phyloP scores from a whole-genome alignment of 2,329 filamentous ascomycete genomes.

The Aspergillus arachidicola region DNA sequence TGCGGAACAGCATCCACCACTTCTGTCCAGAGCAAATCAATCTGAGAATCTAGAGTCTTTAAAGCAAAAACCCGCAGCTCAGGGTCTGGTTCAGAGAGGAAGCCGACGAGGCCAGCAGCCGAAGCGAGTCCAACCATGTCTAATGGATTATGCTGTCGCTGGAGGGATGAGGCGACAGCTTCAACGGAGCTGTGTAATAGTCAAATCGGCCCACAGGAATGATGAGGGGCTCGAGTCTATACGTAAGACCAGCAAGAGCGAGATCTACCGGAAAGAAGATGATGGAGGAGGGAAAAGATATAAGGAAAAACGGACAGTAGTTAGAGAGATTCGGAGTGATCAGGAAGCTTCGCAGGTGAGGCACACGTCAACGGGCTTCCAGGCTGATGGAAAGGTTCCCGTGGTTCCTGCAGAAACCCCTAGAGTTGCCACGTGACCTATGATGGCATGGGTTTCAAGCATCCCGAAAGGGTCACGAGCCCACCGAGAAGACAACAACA shows the following conservation, averaged over 20 bases:
- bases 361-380: slow-evolving; percentile 36
- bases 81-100: slow-evolving; percentile 90
- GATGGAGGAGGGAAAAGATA: slow-evolving; percentile 19
- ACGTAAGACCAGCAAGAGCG: slow-evolving; percentile 24
- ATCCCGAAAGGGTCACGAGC: slow-evolving; percentile 11
- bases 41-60: slow-evolving; percentile 92
- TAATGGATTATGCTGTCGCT: slow-evolving; percentile 26
- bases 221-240: slow-evolving; percentile 14
- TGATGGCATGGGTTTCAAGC: slow-evolving; percentile 12
- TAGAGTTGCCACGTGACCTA: slow-evolving; percentile 27
- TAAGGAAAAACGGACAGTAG: slow-evolving; percentile 28
- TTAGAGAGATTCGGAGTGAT: slow-evolving; percentile 20
- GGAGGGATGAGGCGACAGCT: slow-evolving; percentile 37
- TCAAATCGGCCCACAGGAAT: slow-evolving; percentile 22
- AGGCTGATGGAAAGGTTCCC: slow-evolving; percentile 24
- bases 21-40: slow-evolving; percentile 97
- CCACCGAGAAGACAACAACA: not conserved
- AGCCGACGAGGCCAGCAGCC: slow-evolving; percentile 91
- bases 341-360: slow-evolving; percentile 25
- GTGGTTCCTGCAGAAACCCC: slow-evolving; percentile 31
- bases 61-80: slow-evolving; percentile 94
- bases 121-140: slow-evolving; percentile 91
- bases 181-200: slow-evolving; percentile 31
- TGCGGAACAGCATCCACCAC: slow-evolving; percentile 88
- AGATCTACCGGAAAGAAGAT: slow-evolving; percentile 19